phyloP scores from a whole-genome alignment of 139 green algal species.

The Micractinium sp. region DNA sequence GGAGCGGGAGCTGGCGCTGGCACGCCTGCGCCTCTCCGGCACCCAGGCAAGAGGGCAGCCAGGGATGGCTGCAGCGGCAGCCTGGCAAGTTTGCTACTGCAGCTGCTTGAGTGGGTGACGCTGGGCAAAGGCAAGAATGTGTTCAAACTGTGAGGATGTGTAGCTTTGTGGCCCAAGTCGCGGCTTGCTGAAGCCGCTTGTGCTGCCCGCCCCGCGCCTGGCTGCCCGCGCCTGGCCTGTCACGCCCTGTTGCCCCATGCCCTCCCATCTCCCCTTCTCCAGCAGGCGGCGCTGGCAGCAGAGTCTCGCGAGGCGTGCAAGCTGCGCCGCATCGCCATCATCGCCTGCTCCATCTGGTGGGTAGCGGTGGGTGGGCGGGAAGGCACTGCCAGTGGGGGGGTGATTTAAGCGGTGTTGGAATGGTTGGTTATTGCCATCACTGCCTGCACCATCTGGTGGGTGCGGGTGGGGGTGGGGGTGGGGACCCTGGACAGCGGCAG shows the following conservation, averaged over 20 bases:
- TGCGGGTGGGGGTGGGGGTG: too few species aligned
- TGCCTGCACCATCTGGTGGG: background rate
- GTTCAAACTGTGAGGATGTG: background rate
- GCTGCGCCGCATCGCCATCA: constrained; percentile 13
- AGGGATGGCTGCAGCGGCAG: too few species aligned
- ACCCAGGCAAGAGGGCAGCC: background rate
- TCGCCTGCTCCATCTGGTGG: constrained; percentile 14
- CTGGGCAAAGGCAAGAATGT: too few species aligned
- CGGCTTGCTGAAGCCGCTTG: background rate
- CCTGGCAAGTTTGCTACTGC: background rate
- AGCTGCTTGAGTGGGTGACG: background rate
- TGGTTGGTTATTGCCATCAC: too few species aligned
- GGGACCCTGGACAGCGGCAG: too few species aligned
- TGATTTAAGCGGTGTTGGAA: too few species aligned
- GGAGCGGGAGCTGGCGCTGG: constrained; percentile 13
- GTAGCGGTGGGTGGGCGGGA: background rate
- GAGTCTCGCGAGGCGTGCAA: background rate
- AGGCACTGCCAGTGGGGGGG: too few species aligned
- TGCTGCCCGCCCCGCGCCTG: background rate
- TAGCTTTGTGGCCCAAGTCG: background rate
- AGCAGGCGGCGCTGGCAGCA: constrained; percentile 4
- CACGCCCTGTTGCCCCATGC: background rate
- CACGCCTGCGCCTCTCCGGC: background rate
- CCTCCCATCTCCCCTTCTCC: background rate
- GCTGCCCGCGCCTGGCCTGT: background rate